A percentile compares a stretch with the other conserved stretches of the same genome.
Evolutionary conservation across 257 asterid species (phyloP).

Genomic region (Fraxinus excelsior): DNA sequence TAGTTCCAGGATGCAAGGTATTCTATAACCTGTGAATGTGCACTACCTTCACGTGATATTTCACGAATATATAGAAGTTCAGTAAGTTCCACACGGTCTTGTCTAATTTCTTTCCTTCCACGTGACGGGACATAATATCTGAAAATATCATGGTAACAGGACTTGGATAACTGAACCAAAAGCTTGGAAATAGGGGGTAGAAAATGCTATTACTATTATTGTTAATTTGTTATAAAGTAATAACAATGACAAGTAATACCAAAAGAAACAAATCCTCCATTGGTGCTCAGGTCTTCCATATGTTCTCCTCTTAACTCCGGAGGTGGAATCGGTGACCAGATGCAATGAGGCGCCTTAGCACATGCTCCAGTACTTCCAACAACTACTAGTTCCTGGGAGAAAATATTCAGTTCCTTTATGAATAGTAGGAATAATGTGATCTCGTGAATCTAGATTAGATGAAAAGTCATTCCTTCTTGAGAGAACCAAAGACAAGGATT

Average conservation of each 20-base stretch:
- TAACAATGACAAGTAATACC: conserved; percentile 42
- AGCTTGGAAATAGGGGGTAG: neutral
- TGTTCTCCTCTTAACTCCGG: conserved; percentile 83
- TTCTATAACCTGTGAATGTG: conserved; percentile 26
- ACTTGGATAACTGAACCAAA: neutral
- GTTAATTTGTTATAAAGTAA: neutral
- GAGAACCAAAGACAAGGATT: neutral
- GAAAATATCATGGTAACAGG: conserved; percentile 21
- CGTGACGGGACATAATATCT: conserved; percentile 73
- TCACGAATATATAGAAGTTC: conserved; percentile 74
- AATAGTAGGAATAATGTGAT: neutral
- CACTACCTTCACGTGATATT: conserved; percentile 80
- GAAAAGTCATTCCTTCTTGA: neutral
- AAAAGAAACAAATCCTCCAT: conserved; percentile 83
- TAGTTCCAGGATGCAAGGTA: conserved; percentile 20
- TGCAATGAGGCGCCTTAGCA: conserved; percentile 74
- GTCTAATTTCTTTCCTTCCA: conserved; percentile 77
- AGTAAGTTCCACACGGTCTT: conserved; percentile 89
- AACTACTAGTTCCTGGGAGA: conserved; percentile 75
- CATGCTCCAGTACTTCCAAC: conserved; percentile 56
- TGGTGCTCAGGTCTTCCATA: conserved; percentile 83
- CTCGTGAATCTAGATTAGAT: neutral
- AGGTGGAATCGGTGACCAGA: conserved; percentile 89
- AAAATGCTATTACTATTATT: neutral
- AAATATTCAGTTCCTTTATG: neutral